Base-by-base conservation (phyloP, 2,329 filamentous ascomycete genomes). In the Xylariaceae sp. region DNA sequence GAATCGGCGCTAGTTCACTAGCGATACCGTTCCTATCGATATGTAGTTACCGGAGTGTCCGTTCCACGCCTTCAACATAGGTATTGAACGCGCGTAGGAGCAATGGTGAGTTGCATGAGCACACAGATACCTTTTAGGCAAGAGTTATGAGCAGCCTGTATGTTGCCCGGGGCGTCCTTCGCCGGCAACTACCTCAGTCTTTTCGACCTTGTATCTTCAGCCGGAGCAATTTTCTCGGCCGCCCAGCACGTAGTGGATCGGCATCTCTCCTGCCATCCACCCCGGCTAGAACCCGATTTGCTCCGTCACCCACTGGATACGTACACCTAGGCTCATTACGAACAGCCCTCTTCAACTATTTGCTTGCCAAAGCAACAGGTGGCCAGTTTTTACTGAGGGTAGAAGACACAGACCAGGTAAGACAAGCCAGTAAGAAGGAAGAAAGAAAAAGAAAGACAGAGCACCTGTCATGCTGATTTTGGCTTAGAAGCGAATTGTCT, bases 281-380 rank as follows among this genome's bases (percentile, higher is more conserved):
- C 6, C 87, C 88, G 43, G 83, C 83, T 55, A 79, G 89, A 69
- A 89, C 94, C 16, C 86, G 94, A 44, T 99, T 99, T 71, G 94
- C 95, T 1, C 94, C 94, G 0, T 97, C 94, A 1, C 94, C 94
- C 0, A 99, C 94, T 0, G 94, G 94, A 1, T 92, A 92, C 65
- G 79, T 99, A 21, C 94, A 99, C 71, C 77, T 99, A 12, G 94
- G 94, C 3, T 96, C 92, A 0, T 72, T 99, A 34, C 80, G 94
- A 54, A 99, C 94, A 0, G 95, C 95, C 0, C 73, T 99, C n/a
- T 97, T 91, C 75, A 97, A 96, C 66, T 96, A 92, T 62, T 76
- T 99, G 4, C 79, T 95, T n/a, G 92, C 94, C 0, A 88, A 86
- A 65, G 84, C 87, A 2, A 96, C 94, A 0, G 86, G 87, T 4